phyloP scores from a whole-genome alignment of 305 asterid genomes.

The Solanum hybrid region DNA sequence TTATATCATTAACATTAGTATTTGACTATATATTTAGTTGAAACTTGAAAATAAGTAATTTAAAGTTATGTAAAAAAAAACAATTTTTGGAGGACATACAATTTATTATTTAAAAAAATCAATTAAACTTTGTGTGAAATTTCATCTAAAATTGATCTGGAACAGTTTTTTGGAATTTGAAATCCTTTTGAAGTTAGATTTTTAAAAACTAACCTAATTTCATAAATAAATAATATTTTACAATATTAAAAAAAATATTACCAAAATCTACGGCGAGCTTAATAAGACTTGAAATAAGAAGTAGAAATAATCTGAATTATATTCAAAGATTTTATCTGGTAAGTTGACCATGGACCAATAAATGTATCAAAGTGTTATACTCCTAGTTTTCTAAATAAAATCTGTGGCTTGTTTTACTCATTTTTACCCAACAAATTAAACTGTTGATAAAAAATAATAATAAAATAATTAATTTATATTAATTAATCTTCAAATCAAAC shows the following conservation, averaged over 20 bases:
- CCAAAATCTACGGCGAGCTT: background rate
- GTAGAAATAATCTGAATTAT: background rate
- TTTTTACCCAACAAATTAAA: background rate
- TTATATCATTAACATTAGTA: background rate
- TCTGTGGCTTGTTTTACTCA: background rate
- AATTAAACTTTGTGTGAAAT: background rate
- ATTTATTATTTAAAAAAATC: background rate
- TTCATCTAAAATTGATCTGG: background rate
- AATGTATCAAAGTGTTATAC: background rate
- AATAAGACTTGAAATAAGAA: background rate
- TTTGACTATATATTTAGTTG: background rate
- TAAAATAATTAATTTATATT: background rate
- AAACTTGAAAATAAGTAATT: background rate
- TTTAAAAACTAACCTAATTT: background rate
- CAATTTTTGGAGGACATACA: background rate
- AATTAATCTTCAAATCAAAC: too few species aligned
- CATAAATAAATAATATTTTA: background rate
- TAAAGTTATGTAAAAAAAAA: background rate
- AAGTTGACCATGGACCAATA: background rate
- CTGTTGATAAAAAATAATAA: background rate
- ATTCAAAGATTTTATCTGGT: background rate
- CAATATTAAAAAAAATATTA: background rate
- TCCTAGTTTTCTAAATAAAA: background rate
- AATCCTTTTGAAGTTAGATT: background rate
- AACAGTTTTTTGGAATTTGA: background rate